These are phyloP conservation scores for Diospyros lotus DNA, from an alignment of 148 eudicot species.

Conservation along the genomic window DNA sequence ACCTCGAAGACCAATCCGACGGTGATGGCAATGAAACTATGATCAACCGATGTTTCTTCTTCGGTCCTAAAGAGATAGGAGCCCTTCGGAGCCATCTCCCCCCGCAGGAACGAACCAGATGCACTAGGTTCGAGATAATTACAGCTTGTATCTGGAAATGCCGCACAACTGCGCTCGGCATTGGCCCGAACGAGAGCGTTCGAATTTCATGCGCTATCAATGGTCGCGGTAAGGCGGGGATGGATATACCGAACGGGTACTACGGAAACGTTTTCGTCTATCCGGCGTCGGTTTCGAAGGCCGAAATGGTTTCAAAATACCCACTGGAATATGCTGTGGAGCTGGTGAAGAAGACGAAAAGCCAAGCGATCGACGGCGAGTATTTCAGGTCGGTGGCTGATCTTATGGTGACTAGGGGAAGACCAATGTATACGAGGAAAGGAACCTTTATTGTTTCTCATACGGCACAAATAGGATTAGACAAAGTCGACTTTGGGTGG, in stretches of 20 bases:
- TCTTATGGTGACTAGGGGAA: too few relatives aligned
- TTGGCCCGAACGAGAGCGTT: slow-evolving; percentile 21
- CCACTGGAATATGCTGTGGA: slow-evolving; percentile 43
- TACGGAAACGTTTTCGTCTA: slow-evolving; percentile 17
- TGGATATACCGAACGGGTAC: slow-evolving; percentile 6
- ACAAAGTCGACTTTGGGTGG: too few relatives aligned
- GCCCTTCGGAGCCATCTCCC: slow-evolving; percentile 15
- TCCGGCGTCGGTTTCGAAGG: slow-evolving; percentile 29
- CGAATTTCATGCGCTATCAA: slow-evolving; percentile 26
- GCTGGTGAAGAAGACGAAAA: slow-evolving; percentile 35
- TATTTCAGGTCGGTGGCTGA: too few relatives aligned
- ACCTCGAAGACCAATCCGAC: neutral
- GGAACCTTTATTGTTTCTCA: too few relatives aligned
- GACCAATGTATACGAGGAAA: too few relatives aligned
- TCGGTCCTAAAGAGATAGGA: slow-evolving; percentile 12
- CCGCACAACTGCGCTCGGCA: slow-evolving; percentile 39
- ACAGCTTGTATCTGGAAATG: slow-evolving; percentile 50
- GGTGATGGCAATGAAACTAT: too few relatives aligned
- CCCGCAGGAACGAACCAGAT: neutral
- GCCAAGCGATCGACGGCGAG: slow-evolving; percentile 27
- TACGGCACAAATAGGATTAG: too few relatives aligned
- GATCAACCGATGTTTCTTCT: neutral
- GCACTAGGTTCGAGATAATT: slow-evolving; percentile 34
- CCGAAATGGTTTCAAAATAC: slow-evolving; percentile 16
- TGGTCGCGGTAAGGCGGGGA: slow-evolving; percentile 10